Evolutionary conservation across 306 rosid species (phyloP).

Genomic region (Glycine soja): DNA sequence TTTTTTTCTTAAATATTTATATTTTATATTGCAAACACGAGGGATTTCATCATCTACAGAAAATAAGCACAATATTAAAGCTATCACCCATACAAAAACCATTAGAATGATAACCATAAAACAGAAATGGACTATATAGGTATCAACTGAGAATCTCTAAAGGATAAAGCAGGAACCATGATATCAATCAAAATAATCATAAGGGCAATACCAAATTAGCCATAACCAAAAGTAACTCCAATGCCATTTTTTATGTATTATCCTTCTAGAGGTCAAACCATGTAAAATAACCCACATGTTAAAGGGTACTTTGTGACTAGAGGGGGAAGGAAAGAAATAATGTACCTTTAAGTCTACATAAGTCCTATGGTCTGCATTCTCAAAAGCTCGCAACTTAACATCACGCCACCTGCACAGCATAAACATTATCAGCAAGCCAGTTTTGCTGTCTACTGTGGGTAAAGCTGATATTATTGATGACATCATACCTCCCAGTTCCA

Average conservation of each 20-base stretch:
- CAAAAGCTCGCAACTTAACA: slow-evolving; percentile 86
- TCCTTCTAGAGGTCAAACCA: slow-evolving; percentile 8
- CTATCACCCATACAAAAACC: background rate
- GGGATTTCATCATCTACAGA: too few relatives aligned
- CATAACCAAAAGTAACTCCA: slow-evolving; percentile 24
- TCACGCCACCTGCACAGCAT: slow-evolving; percentile 86
- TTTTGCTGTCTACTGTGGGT: slow-evolving; percentile 19
- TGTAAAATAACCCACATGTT: slow-evolving; percentile 3
- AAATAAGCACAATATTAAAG: slow-evolving; percentile 6
- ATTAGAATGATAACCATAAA: slow-evolving; percentile 6
- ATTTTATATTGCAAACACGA: too few relatives aligned
- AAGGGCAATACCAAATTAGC: background rate
- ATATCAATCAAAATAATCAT: background rate
- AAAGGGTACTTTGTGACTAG: background rate
- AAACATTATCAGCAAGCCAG: slow-evolving; percentile 45
- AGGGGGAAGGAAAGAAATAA: slow-evolving; percentile 24
- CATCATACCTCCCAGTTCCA: slow-evolving; percentile 92
- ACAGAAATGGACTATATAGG: slow-evolving; percentile 9
- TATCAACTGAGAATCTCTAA: slow-evolving; percentile 10
- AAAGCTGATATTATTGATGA: slow-evolving; percentile 34
- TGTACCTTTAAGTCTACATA: slow-evolving; percentile 94
- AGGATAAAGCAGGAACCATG: slow-evolving; percentile 26
- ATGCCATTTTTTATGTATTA: background rate
- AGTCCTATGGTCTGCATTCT: slow-evolving; percentile 94
- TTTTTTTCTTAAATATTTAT: too few relatives aligned